phyloP scores from a whole-genome alignment of 345 rosid species.

The Linum trigynum region DNA sequence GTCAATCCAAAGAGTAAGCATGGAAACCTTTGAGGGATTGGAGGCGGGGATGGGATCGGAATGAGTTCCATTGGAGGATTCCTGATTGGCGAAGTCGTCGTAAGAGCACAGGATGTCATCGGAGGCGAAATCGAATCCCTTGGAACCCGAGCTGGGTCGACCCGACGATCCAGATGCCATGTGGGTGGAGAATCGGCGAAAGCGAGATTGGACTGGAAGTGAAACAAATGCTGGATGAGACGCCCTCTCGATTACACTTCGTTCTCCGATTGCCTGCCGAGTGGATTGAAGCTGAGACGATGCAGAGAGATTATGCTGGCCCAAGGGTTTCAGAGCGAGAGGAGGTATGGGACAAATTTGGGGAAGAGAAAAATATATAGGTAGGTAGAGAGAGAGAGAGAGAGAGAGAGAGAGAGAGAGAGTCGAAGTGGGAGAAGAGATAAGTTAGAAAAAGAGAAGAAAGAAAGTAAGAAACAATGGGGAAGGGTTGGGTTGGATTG shows the following conservation, averaged over 20 bases:
- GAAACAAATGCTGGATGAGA: neutral
- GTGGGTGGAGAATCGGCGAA: slow-evolving; percentile 13
- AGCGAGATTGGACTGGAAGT: neutral
- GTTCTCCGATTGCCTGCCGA: too few species aligned
- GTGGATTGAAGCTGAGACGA: too few species aligned
- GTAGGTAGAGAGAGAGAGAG: too few species aligned
- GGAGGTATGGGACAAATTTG: too few species aligned
- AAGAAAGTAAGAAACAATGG: too few species aligned
- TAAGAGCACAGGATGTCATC: slow-evolving; percentile 98
- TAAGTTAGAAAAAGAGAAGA: too few species aligned
- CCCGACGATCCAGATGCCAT: slow-evolving; percentile 94
- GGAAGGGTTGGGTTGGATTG: too few species aligned
- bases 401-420: too few species aligned
- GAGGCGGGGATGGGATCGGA: slow-evolving; percentile 46
- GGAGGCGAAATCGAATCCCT: slow-evolving; percentile 85
- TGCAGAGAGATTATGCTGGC: neutral
- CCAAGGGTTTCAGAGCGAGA: neutral
- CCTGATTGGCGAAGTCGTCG: slow-evolving; percentile 71
- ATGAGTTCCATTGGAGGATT: slow-evolving; percentile 54
- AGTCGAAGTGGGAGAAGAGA: too few species aligned
- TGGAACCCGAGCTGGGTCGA: slow-evolving; percentile 53
- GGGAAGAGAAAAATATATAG: too few species aligned
- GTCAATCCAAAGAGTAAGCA: too few species aligned
- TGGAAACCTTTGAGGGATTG: slow-evolving; percentile 34
- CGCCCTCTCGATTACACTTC: too few species aligned